These are phyloP conservation scores for Blastomyces percursus DNA, from an alignment of 2,329 filamentous ascomycete genomes.

Conservation along the genomic window DNA sequence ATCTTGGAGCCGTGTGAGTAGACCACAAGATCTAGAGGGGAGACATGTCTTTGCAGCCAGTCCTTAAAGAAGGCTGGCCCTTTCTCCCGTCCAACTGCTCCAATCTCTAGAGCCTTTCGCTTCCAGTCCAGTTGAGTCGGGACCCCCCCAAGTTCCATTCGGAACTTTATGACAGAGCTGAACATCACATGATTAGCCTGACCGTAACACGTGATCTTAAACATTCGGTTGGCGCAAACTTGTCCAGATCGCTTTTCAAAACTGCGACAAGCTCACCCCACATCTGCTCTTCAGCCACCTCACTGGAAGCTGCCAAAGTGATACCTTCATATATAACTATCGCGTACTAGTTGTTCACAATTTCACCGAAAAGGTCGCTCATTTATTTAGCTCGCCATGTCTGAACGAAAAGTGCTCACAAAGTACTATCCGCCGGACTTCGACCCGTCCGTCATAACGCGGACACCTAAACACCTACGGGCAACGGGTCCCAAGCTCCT, in stretches of 20 bases:
- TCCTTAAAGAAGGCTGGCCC: no score
- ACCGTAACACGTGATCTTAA: no score
- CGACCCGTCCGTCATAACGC: slow-evolving; percentile 70
- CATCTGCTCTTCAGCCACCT: not conserved
- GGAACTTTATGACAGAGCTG: no score
- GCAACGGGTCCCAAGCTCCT: slow-evolving; percentile 67
- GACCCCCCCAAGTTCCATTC: no score
- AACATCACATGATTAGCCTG: no score
- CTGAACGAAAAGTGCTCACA: slow-evolving; percentile 69
- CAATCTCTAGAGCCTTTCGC: no score
- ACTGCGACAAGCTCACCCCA: not conserved
- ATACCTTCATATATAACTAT: not conserved
- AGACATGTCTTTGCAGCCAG: no score
- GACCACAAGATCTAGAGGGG: no score
- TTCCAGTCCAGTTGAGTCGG: no score
- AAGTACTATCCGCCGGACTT: slow-evolving; percentile 66
- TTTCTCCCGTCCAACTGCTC: no score
- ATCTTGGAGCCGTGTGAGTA: no score
- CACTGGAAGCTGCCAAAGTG: not conserved
- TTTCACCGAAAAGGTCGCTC: not conserved
- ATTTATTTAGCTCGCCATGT: slow-evolving; percentile 45
- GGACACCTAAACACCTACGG: slow-evolving; percentile 46
- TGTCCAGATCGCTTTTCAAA: no score
- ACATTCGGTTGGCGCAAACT: not conserved
- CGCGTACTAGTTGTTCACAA: not conserved